Evolutionary conservation across 441 rosid species (phyloP).

Genomic region (Pelargonium fulgidum): DNA sequence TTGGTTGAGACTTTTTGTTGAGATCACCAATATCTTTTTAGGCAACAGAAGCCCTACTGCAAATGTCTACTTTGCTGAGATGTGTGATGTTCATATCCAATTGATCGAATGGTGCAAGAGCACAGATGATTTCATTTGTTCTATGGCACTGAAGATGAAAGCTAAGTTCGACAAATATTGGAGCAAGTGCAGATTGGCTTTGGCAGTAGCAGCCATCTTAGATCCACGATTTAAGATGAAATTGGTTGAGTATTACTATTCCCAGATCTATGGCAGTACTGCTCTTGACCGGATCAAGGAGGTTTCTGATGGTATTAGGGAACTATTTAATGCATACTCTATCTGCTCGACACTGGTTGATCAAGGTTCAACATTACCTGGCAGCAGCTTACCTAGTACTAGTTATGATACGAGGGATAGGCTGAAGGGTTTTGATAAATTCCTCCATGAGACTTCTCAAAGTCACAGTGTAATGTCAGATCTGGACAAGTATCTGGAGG

Average conservation of each 20-base stretch:
- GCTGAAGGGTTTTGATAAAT: constrained; percentile 85
- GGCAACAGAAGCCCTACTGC: constrained; percentile 63
- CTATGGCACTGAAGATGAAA: constrained; percentile 68
- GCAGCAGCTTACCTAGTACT: constrained; percentile 58
- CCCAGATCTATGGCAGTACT: constrained; percentile 90
- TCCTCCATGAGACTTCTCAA: constrained; percentile 78
- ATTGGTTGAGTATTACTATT: constrained; percentile 87
- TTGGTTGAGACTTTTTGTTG: constrained; percentile 55
- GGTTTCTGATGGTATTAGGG: constrained; percentile 69
- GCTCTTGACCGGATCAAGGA: constrained; percentile 82
- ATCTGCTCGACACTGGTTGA: constrained; percentile 67
- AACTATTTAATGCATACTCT: constrained; percentile 76
- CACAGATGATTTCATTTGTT: constrained; percentile 56
- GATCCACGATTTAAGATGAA: constrained; percentile 96
- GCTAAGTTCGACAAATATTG: constrained; percentile 70
- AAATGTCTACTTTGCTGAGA: constrained; percentile 73
- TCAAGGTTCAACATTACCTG: constrained; percentile 71
- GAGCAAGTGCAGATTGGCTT: constrained; percentile 83
- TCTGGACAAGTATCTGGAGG: constrained; percentile 83
- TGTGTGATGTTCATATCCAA: constrained; percentile 77
- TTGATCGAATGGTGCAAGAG: constrained; percentile 86
- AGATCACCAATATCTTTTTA: constrained; percentile 50
- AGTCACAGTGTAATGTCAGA: constrained; percentile 54
- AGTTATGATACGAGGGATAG: constrained; percentile 59
- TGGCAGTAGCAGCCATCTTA: constrained; percentile 86